phyloP scores from a whole-genome alignment of 495 filamentous ascomycete species.

The Jackrogersella minutella region DNA sequence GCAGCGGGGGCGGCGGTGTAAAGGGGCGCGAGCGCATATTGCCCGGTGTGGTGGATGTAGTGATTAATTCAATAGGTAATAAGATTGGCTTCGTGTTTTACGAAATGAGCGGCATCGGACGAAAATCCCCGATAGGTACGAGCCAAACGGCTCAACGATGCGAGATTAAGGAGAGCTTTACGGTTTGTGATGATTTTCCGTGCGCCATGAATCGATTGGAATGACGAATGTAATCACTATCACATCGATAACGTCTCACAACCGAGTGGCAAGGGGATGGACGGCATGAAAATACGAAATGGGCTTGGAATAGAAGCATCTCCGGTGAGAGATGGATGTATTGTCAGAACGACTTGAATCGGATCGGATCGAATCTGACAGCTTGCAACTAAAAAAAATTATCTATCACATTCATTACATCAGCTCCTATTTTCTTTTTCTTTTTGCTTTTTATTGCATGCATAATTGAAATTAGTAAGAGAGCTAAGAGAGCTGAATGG shows the following conservation, averaged over 20 bases:
- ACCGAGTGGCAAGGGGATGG: not conserved
- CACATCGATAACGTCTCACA: not conserved
- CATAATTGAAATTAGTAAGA: slow-evolving; percentile 25
- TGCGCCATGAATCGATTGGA: not conserved
- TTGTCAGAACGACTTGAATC: not conserved
- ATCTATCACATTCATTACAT: slow-evolving; percentile 5
- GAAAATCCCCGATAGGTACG: not conserved
- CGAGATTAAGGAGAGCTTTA: not conserved
- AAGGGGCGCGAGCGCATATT: slow-evolving; percentile 51
- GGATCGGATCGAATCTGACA: not conserved
- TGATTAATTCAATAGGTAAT: not conserved
- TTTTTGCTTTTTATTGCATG: slow-evolving; percentile 10
- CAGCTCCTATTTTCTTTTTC: not conserved
- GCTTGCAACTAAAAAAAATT: no score
- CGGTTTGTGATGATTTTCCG: not conserved
- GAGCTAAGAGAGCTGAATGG: slow-evolving; percentile 1
- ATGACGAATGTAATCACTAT: not conserved
- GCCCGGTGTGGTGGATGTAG: not conserved
- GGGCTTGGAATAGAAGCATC: not conserved
- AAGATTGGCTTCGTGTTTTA: not conserved
- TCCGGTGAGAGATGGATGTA: not conserved
- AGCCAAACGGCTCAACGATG: not conserved
- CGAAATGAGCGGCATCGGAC: slow-evolving; percentile 2
- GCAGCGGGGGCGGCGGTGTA: slow-evolving; percentile 45
- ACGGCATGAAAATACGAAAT: not conserved